Percentiles rank a stretch among this genome's conserved stretches.
These are phyloP conservation scores for Trichoderma polysporum DNA, from an alignment of 2,329 filamentous ascomycete genomes.

Conservation along the genomic window DNA sequence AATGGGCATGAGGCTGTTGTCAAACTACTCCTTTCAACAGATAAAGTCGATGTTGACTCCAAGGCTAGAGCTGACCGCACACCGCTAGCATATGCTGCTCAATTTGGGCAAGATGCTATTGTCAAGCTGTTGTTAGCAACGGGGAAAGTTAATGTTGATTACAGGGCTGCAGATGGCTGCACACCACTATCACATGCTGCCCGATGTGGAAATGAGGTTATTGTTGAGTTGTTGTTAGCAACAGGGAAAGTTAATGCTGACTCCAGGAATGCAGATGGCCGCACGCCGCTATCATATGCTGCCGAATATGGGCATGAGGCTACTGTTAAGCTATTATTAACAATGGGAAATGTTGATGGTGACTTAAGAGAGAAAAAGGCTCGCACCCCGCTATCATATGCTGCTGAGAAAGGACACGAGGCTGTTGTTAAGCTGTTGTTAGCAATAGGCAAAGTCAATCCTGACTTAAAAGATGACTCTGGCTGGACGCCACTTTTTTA, in stretches of 20 bases:
- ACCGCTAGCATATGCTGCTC: neutral
- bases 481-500: neutral
- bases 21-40: no score
- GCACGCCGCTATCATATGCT: neutral
- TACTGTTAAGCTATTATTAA: neutral
- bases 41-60: no score
- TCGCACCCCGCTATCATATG: neutral
- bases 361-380: no score
- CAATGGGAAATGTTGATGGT: no score
- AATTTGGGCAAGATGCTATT: neutral
- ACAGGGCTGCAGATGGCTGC: neutral
- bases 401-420: neutral
- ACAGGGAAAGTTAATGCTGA: no score
- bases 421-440: neutral
- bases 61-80: neutral
- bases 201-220: neutral
- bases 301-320: neutral
- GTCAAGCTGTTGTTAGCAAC: neutral
- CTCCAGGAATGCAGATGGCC: no score
- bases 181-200: neutral
- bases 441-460: no score
- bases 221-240: neutral
- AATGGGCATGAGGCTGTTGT: no score
- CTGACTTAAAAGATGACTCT: no score
- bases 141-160: neutral